Evolutionary conservation across 108 stramenopile species (phyloP), one percentile per base, ranked within the genome.

Genomic region (Halocafeteria seosinensis): DNA sequence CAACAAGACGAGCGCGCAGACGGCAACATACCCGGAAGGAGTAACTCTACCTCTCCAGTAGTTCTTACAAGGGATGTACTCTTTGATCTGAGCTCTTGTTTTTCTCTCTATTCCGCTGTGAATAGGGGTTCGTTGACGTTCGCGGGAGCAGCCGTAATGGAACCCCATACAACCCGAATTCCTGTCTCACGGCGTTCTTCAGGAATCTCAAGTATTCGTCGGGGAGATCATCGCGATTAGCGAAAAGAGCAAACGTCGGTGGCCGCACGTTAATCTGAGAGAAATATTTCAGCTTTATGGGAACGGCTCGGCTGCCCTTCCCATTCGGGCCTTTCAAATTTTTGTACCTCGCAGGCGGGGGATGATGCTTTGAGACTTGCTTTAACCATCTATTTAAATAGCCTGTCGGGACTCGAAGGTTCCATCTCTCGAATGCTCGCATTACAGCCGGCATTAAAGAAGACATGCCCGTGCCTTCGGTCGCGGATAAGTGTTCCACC

Each of bases 221-320:
- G 12, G 66, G 63, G 59, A 80, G 59, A 3, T 50, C 28, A 21
- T 8, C 9, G 0, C 9, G 25, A 68, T 79, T 79, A 55, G 71
- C 74, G 61, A 80, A 81, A 30, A 77, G 27, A 11, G 70, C 78
- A 29, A 81, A 66, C 13, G 76, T 73, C 4, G 80, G 80, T 24
- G 80, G 80, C 23, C 61, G 62, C 13, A 76, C 33, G 24, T 62
- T 52, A 6, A 77, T 53, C 50, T 70, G 69, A 0, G 63, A 47
- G 23, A 55, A n/a, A 38, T 55, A 70, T 31, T 53, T 51, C 28
- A 70, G 28, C 12, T 34, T 50, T 25, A 70, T 29, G 0, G 51
- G 62, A 0, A 24, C 63, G 2, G n/a, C 62, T 31, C 34, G 33
- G 23, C 51, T 34, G 8, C 34, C n/a, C 21, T 2, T 3, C 6